Percentiles rank a stretch among this genome's conserved stretches.
Conservation (phyloP, 2,329 filamentous ascomycete genomes). For the Chaetoscypha palmicola region DNA sequence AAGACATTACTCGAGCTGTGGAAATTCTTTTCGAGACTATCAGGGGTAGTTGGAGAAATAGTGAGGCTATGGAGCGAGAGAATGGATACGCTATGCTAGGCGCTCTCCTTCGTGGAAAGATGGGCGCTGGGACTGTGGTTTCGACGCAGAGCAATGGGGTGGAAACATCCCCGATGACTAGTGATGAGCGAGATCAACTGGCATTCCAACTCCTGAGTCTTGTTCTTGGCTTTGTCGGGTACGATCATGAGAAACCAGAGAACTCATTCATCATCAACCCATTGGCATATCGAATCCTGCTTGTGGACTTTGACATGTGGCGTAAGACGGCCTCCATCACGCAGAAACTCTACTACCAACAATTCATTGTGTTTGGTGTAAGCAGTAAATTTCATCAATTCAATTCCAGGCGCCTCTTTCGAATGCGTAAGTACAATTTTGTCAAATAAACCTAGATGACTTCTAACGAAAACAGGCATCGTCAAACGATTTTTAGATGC, state of each 20-base stretch:
- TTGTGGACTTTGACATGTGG: constrained; percentile 94
- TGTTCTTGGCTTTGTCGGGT: constrained; percentile 82
- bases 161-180: constrained; percentile 35
- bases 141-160: constrained; percentile 29
- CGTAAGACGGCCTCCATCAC: constrained; percentile 68
- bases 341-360: constrained; percentile 85
- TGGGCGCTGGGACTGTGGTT: constrained; percentile 47
- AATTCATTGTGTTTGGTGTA: constrained; percentile 83
- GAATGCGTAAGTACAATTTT: constrained; percentile 66
- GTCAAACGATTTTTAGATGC: constrained; percentile 86
- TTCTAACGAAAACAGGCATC: constrained; percentile 52
- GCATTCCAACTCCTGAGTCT: constrained; percentile 63
- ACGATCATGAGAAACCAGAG: constrained; percentile 69
- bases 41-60: constrained; percentile 90
- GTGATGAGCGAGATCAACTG: constrained; percentile 48
- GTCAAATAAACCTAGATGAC: constrained; percentile 11
- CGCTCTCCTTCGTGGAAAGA: constrained; percentile 74
- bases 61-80: constrained; percentile 94
- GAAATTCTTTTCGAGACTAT: constrained; percentile 82
- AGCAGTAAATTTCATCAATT: constrained; percentile 89
- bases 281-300: constrained; percentile 81
- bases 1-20: constrained; percentile 68
- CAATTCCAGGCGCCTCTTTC: constrained; percentile 76
- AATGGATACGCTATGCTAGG: constrained; percentile 88
- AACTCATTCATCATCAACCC: constrained; percentile 95